A percentile compares a stretch with the other conserved stretches of the same genome.
These are phyloP conservation scores for Osmozyma mogii DNA, from an alignment of 805 yeast species.

Conservation along the genomic window DNA sequence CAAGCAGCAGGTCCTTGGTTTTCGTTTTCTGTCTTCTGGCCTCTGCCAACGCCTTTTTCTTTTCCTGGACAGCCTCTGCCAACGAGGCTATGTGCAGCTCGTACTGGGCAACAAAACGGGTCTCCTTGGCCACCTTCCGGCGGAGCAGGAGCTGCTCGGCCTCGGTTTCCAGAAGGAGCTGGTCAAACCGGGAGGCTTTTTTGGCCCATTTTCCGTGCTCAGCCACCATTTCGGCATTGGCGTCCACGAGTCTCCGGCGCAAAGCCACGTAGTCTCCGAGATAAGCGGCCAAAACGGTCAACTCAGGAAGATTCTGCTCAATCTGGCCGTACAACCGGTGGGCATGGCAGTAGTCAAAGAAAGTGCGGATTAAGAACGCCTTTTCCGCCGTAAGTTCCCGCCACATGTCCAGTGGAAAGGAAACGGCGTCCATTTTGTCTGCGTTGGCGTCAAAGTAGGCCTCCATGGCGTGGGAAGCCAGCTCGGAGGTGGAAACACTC, in stretches of 20 bases:
- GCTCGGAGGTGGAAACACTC: constrained; percentile 58
- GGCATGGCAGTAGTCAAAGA: constrained; percentile 55
- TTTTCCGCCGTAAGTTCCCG: constrained; percentile 62
- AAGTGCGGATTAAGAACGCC: constrained; percentile 62
- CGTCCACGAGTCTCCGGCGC: constrained; percentile 23
- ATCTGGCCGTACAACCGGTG: constrained; percentile 44
- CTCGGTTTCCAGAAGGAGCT: constrained; percentile 5
- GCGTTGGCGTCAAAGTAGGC: constrained; percentile 52
- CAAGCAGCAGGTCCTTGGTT: too few species aligned
- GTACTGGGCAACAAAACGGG: constrained; percentile 3
- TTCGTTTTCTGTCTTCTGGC: too few species aligned
- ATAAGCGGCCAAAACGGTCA: constrained; percentile 57
- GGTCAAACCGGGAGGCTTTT: constrained; percentile 6
- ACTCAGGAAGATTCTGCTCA: constrained; percentile 72
- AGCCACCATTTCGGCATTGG: constrained; percentile 15
- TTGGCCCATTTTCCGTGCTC: constrained; percentile 4
- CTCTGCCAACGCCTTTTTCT: constrained; percentile 3
- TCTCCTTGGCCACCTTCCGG: constrained; percentile 10
- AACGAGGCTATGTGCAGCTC: too few species aligned
- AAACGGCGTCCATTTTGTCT: constrained; percentile 53
- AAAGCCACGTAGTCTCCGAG: constrained; percentile 49
- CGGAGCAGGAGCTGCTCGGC: constrained; percentile 6
- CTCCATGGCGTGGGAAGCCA: constrained; percentile 62
- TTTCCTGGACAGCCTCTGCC: constrained; percentile 3
- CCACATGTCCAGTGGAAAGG: constrained; percentile 65